Percentiles rank a stretch among this genome's conserved stretches.
phyloP scores from a whole-genome alignment of 495 filamentous ascomycete genomes.

The Trichoderma orchidacearum region DNA sequence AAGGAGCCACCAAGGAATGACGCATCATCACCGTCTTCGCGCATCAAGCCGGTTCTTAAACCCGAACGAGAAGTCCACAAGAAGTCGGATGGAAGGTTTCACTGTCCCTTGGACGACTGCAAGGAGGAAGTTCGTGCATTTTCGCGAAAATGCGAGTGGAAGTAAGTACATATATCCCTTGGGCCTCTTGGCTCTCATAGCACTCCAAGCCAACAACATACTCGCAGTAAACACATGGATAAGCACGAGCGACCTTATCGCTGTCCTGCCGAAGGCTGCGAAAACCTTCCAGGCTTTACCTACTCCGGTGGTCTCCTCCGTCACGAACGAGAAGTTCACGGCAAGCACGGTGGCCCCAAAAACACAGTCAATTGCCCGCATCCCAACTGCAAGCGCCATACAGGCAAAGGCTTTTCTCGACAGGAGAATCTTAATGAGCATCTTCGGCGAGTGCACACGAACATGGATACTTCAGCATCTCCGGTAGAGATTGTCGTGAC shows the following conservation, averaged over 20 bases:
- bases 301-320: constrained; percentile 79
- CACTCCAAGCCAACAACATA: constrained; percentile 4
- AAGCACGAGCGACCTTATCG: constrained; percentile 90
- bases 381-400: constrained; percentile 65
- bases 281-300: constrained; percentile 84
- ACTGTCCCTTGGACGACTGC: constrained; percentile 53
- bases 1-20: constrained; percentile 11
- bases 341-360: constrained; percentile 70
- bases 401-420: constrained; percentile 66
- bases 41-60: constrained; percentile 34
- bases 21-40: constrained; percentile 14
- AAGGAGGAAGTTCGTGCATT: constrained; percentile 44
- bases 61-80: constrained; percentile 32
- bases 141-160: constrained; percentile 81
- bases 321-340: constrained; percentile 85
- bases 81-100: constrained; percentile 55
- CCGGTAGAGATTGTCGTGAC: constrained; percentile 9
- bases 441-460: constrained; percentile 60
- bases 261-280: constrained; percentile 61
- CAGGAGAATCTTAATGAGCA: constrained; percentile 86
- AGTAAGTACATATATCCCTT: constrained; percentile 43
- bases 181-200: not conserved
- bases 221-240: constrained; percentile 81
- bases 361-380: constrained; percentile 67
- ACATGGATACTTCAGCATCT: constrained; percentile 7